Conservation (phyloP, 2,329 filamentous ascomycete genomes). For the Hypoxylon rubiginosum region DNA sequence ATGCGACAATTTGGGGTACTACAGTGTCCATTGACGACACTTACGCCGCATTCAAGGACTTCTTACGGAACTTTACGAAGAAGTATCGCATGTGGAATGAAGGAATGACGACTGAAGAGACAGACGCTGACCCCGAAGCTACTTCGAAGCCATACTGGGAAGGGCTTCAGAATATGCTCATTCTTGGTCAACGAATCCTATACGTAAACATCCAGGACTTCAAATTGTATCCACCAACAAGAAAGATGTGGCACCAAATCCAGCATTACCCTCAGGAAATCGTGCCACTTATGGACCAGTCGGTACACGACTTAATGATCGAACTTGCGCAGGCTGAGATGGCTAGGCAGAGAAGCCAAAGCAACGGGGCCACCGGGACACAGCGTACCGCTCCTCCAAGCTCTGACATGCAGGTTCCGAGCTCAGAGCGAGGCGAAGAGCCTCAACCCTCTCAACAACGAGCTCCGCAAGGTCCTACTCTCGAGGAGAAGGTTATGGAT, state of each 20-base stretch:
- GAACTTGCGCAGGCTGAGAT: constrained; percentile 87
- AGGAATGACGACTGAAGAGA: constrained; percentile 83
- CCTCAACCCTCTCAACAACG: constrained; percentile 56
- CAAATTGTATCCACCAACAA: constrained; percentile 90
- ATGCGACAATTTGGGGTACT: constrained; percentile 94
- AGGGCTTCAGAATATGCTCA: constrained; percentile 90
- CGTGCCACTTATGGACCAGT: constrained; percentile 95
- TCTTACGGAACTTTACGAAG: constrained; percentile 88
- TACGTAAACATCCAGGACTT: constrained; percentile 92
- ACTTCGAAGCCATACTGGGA: constrained; percentile 86
- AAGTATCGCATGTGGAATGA: constrained; percentile 96
- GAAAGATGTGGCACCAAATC: constrained; percentile 95
- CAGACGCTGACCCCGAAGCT: constrained; percentile 75
- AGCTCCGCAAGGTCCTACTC: constrained; percentile 65
- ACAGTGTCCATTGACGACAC: constrained; percentile 95
- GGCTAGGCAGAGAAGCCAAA: constrained; percentile 70
- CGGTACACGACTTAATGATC: constrained; percentile 91
- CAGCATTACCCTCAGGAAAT: constrained; percentile 97
- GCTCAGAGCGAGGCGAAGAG: constrained; percentile 78
- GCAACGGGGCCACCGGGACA: constrained; percentile 57
- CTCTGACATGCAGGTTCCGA: constrained; percentile 82
- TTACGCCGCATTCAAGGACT: constrained; percentile 89
- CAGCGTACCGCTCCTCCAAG: constrained; percentile 72
- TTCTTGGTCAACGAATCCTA: constrained; percentile 84
- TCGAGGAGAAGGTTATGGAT: constrained; percentile 85